A percentile compares a stretch with the other conserved stretches of the same genome.
phyloP scores from a whole-genome alignment of 768 basidiomycete genomes.

The Russula sp. region DNA sequence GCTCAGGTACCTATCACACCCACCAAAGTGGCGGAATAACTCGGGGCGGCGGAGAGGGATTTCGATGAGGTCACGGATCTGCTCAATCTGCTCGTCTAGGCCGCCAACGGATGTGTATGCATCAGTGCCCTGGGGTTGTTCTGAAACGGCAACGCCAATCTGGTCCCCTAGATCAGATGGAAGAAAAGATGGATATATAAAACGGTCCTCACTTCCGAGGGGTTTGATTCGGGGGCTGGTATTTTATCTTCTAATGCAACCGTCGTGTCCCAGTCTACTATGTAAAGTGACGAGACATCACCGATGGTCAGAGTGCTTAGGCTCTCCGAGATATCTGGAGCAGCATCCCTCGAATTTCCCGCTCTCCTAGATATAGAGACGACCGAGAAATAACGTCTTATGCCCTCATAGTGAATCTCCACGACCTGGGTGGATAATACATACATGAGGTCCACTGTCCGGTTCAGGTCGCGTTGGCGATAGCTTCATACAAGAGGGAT shows the following conservation, averaged over 20 bases:
- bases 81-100: slow-evolving; percentile 76
- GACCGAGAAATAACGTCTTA: slow-evolving; percentile 50
- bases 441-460: slow-evolving; percentile 65
- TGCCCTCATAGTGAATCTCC: slow-evolving; percentile 59
- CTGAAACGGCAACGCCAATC: slow-evolving; percentile 35
- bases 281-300: slow-evolving; percentile 45
- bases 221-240: slow-evolving; percentile 26
- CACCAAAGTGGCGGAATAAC: slow-evolving; percentile 69
- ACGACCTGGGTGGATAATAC: slow-evolving; percentile 55
- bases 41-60: slow-evolving; percentile 81
- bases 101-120: slow-evolving; percentile 88
- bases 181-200: slow-evolving; percentile 1
- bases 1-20: slow-evolving; percentile 3
- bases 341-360: slow-evolving; percentile 20
- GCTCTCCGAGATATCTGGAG: slow-evolving; percentile 35
- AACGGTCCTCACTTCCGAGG: slow-evolving; percentile 15
- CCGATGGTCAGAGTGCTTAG: slow-evolving; percentile 44
- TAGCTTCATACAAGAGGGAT: slow-evolving; percentile 15
- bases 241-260: slow-evolving; percentile 39
- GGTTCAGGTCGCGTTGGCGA: neutral
- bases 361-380: slow-evolving; percentile 37
- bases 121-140: slow-evolving; percentile 39
- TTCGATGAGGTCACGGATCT: slow-evolving; percentile 81
- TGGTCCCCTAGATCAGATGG: slow-evolving; percentile 3
- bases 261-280: slow-evolving; percentile 60